Base-by-base conservation (phyloP, 164 flowering plant genomes). In the Liquidambar formosana region DNA sequence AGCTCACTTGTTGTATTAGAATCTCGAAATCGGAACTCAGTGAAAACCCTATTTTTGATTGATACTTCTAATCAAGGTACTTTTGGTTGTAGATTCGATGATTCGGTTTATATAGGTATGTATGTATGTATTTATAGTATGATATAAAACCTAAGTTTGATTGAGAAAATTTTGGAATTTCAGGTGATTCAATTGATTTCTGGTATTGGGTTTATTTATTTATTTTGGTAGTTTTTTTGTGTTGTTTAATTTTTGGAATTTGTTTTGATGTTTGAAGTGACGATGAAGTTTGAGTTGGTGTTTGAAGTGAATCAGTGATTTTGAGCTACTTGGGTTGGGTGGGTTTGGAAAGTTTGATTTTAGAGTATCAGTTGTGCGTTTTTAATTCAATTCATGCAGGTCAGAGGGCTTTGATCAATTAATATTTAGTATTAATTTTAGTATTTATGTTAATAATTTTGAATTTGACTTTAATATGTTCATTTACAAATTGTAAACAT, bases 31-130 rank as follows among this genome's bases (percentile, higher is more conserved):
- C 18, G 22, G 64, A 41, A 52, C 13, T 64, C 54, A 5, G 46
- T 56, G 57, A 71, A 74, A 72, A 67, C 61, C 73, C 73, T 60
- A 25, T 57, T 13, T 67, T 53, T n/a, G 48, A 25, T 63, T 13
- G 11, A 13, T 47, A 44, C 51, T 16, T 56, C 16, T 57, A 69
- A 41, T 60, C 26, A 18, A 5, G 65, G 45, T 28, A 21, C 26
- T 52, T 61, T 48, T 49, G 52, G 22, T 64, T 22, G 4, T 64
- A 63, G 66, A 64, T 75, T 71, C 65, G 59, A 48, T 44, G 41
- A 41, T 45, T 69, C 61, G 66, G 47, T 46, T 8, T 51, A 25
- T 33, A 25, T 21, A 54, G 41, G 26, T 26, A 25, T 33, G 28
- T 11, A 18, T 52, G 44, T 60, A 21, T 14, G n/a, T n/a, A n/a